These are phyloP conservation scores for Colletotrichum sp. DNA, from an alignment of 2,329 filamentous ascomycete genomes.

Conservation along the genomic window DNA sequence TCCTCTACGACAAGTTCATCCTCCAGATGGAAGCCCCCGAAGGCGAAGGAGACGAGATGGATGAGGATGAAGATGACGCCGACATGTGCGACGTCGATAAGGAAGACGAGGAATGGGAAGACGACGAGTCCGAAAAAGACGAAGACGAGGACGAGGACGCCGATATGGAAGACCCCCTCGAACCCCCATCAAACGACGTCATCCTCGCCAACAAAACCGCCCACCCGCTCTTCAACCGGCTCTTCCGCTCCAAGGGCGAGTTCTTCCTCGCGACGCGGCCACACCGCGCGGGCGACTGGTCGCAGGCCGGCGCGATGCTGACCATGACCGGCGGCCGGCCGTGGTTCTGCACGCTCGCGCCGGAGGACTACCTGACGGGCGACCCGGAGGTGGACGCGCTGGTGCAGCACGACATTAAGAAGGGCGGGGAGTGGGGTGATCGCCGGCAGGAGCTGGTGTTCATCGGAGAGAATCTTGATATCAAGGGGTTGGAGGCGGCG, in stretches of 20 bases:
- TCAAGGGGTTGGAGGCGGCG: constrained; percentile 50
- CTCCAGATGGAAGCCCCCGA: constrained; percentile 50
- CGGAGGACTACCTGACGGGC: constrained; percentile 53
- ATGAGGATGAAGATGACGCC: constrained; percentile 31
- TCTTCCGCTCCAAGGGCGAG: constrained; percentile 69
- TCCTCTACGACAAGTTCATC: constrained; percentile 56
- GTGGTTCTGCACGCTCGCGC: constrained; percentile 65
- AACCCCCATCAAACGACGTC: constrained; percentile 40
- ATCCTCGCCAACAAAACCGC: constrained; percentile 63
- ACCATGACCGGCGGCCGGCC: constrained; percentile 59
- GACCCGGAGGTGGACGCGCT: constrained; percentile 53
- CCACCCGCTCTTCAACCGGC: constrained; percentile 54
- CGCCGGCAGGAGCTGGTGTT: constrained; percentile 76
- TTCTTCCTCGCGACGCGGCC: constrained; percentile 66
- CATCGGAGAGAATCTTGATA: constrained; percentile 70
- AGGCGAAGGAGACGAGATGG: constrained; percentile 26
- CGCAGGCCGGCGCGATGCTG: constrained; percentile 68
- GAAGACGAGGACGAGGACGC: constrained; percentile 25
- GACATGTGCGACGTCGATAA: constrained; percentile 30
- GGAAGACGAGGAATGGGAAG: constrained; percentile 25
- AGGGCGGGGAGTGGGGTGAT: constrained; percentile 70
- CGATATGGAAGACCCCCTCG: constrained; percentile 29
- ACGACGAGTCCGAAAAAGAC: constrained; percentile 33
- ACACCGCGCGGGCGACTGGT: constrained; percentile 62
- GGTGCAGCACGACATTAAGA: constrained; percentile 53